These are phyloP conservation scores for Hypoxylon sp. DNA, from an alignment of 2,329 filamentous ascomycete species.

Conservation along the genomic window DNA sequence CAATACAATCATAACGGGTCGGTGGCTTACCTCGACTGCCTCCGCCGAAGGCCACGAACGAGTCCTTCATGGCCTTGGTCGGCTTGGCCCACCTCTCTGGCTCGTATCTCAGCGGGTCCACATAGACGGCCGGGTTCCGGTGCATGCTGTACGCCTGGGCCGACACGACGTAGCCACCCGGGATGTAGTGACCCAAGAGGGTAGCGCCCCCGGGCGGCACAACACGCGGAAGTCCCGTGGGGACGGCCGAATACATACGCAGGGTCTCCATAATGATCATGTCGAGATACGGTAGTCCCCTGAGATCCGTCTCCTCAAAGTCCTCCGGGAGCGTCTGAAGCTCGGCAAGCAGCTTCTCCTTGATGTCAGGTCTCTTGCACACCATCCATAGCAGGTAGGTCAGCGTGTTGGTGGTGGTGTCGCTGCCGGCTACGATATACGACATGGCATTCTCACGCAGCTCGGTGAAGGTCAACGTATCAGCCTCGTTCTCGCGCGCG, in stretches of 20 bases:
- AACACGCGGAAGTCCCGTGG: slow-evolving; percentile 50
- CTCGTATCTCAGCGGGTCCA: slow-evolving; percentile 48
- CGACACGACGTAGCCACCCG: slow-evolving; percentile 49
- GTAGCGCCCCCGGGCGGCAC: slow-evolving; percentile 51
- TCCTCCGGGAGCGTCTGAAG: slow-evolving; percentile 45
- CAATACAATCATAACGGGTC: not conserved
- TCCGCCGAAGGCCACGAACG: slow-evolving; percentile 60
- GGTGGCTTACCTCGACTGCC: slow-evolving; percentile 53
- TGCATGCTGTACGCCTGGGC: slow-evolving; percentile 59
- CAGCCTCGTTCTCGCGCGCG: slow-evolving; percentile 15
- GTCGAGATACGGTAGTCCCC: slow-evolving; percentile 51
- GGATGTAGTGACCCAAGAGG: slow-evolving; percentile 51
- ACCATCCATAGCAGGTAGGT: slow-evolving; percentile 57
- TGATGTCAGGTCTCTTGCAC: slow-evolving; percentile 43
- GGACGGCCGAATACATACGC: slow-evolving; percentile 52
- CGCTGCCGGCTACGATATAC: slow-evolving; percentile 55
- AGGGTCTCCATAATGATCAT: slow-evolving; percentile 55
- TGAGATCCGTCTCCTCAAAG: slow-evolving; percentile 46
- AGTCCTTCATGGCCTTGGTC: slow-evolving; percentile 52
- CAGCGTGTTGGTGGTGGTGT: slow-evolving; percentile 59
- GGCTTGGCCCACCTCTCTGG: slow-evolving; percentile 50
- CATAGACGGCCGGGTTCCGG: slow-evolving; percentile 51
- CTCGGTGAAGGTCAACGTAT: slow-evolving; percentile 43
- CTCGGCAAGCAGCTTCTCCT: slow-evolving; percentile 46
- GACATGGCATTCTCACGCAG: slow-evolving; percentile 40